Conservation (phyloP, 1,284 basidiomycete genomes). For the Leccinum pallidistipes region DNA sequence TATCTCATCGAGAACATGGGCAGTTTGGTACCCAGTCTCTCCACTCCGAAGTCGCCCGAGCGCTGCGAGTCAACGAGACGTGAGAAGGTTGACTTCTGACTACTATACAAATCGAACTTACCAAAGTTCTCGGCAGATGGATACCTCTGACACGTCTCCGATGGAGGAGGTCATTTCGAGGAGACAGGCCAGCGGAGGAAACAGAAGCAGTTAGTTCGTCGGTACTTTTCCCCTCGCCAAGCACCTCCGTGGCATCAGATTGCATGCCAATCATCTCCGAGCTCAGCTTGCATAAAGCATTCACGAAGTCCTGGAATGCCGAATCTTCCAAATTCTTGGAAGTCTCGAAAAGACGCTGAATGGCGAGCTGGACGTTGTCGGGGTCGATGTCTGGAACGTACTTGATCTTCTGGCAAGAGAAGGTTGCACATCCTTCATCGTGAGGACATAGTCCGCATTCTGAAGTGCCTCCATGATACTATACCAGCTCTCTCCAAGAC, state of each 20-base stretch:
- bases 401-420: constrained; percentile 36
- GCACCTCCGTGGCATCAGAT: constrained; percentile 40
- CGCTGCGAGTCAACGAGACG: constrained; percentile 43
- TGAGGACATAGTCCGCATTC: constrained; percentile 89
- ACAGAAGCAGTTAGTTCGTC: constrained; percentile 39
- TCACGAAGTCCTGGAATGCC: constrained; percentile 82
- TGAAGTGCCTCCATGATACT: constrained; percentile 87
- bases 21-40: constrained; percentile 87
- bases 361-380: constrained; percentile 69
- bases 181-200: constrained; percentile 39
- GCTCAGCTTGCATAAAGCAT: constrained; percentile 82
- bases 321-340: constrained; percentile 80
- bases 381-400: constrained; percentile 68
- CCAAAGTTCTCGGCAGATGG: constrained; percentile 73
- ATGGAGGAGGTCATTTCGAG: constrained; percentile 49
- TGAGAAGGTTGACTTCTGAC: neutral
- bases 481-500: constrained; percentile 88
- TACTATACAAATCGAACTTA: constrained; percentile 37
- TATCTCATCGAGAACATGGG: constrained; percentile 82
- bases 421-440: constrained; percentile 48
- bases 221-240: constrained; percentile 40
- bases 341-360: constrained; percentile 82
- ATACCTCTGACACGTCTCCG: constrained; percentile 83
- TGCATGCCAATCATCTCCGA: constrained; percentile 89
- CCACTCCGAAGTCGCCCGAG: constrained; percentile 84